Evolutionary conservation across 129 eudicot species (phyloP), one percentile per base, ranked within the genome.

Genomic region (Flaveria robusta): DNA sequence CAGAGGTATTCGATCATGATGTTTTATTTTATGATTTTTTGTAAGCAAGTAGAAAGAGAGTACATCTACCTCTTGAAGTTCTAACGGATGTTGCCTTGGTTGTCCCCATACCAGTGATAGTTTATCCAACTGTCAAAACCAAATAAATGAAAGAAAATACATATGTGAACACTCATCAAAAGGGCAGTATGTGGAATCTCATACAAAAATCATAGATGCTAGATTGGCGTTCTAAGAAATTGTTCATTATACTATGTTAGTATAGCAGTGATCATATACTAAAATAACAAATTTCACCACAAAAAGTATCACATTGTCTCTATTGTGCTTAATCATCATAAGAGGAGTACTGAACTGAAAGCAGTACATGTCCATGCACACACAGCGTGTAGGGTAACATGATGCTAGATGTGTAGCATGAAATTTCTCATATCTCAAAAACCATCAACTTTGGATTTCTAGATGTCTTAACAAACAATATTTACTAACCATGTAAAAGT

Each of bases 21-120:
- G 58, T 0, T 5, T 63, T 62, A 29, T 62, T 18, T 63, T 63
- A 63, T 63, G 12, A 29, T 55, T 68, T 39, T 34, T 34, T 52
- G 24, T 16, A 65, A 18, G 65, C 68, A 69, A 43, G 50, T 26
- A 24, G 50, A 39, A 50, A 63, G 34, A 18, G 66, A 29, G 26
- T 66, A 63, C 24, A 14, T 12, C 24, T 87, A 95, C 99, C 97
- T 91, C 99, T 82, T 84, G 88, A 79, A 39, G 66, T 37, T 90
- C 90, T 83, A 95, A 62, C 37, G 97, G 95, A 80, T 88, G 87
- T 73, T 91, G 99, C 3, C 97, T 92, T 77, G 97, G 99, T 68
- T 91, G 85, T 68, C 99, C 99, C 97, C 99, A 95, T 71, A 89
- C 92, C 51, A 87, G 85, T 62, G 97, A 63, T 59, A 87, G 46